Conservation (phyloP, 176 grass and related monocot genomes). For the Eragrostis curvula region DNA sequence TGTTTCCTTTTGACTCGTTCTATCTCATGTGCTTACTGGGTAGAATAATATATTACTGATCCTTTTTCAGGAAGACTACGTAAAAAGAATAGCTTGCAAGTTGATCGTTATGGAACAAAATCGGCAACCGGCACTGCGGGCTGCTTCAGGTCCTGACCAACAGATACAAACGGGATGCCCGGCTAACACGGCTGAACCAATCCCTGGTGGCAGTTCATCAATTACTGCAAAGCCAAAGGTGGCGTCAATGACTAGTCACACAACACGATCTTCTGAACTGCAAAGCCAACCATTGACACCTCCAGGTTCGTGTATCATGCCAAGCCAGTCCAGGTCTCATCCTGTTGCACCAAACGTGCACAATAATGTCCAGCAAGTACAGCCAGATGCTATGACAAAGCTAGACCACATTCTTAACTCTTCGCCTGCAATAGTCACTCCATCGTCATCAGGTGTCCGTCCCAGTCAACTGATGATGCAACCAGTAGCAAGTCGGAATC, state of each 20-base stretch:
- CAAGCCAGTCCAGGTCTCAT: constrained; percentile 8
- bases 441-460: not conserved
- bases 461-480: not conserved
- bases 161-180: not conserved
- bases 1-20: not conserved
- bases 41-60: not conserved
- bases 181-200: not conserved
- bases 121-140: not conserved
- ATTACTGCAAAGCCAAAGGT: not conserved
- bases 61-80: constrained; percentile 21
- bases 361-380: not conserved
- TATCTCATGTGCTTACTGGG: not conserved
- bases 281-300: not conserved
- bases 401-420: not conserved
- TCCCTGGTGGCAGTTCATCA: not conserved
- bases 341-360: constrained; percentile 1
- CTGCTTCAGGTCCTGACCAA: not conserved
- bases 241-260: not conserved
- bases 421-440: not conserved
- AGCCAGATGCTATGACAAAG: not conserved
- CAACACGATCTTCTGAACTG: not conserved
- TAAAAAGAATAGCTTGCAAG: constrained; percentile 19
- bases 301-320: not conserved
- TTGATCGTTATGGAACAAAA: not conserved
- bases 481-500: not conserved